Base-by-base conservation (phyloP, 352 stramenopile species). In the Globisporangium nodosum region DNA sequence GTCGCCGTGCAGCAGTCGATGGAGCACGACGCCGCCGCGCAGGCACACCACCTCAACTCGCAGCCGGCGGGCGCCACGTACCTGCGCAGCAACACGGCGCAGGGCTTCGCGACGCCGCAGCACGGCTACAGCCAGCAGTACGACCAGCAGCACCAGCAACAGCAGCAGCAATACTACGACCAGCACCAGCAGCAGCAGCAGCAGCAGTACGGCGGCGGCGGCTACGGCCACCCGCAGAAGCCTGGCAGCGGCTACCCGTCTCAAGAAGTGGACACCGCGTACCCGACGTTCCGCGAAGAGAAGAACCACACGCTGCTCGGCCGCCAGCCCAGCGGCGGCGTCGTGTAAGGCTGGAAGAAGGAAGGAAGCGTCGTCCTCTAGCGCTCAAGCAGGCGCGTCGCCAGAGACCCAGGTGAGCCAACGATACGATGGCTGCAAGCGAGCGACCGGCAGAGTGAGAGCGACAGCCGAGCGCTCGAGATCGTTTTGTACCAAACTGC, bases 1-100 rank as follows among this genome's bases (percentile, higher is more conserved):
- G 39, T 92, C 54, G 84, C 84, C 2, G 76, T 93, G 60, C 84
- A 93, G 63, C 74, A 87, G 57, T 90, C 79, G 13, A 69, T 88
- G 59, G 78, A 89, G 49, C 67, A 71, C 15, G 74, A 88, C 40
- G 61, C 64, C 3, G 60, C 73, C 5, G 66, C 69, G n/a, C 58
- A 63, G 35, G 58, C 58, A 33, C 58, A 63, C 30, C 59, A 59
- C 47, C 18, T 60, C 15, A 55, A 59, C 35, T 52, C 49, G 24
- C 56, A 62, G 39, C 56, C 56, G 5, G 42, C 58, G 5, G 48
- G 11, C 0, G 50, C 59, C 13, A 48, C 52, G 11, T 85, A 79
- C 61, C 64, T 75, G 54, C 74, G 74, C 27, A 76, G 67, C 2
- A 74, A 80, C 39, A 78, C 74, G 20, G 61, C 60, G 30, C 63